phyloP scores from a whole-genome alignment of 2,329 filamentous ascomycete species.

The Cordyceps farinosa region DNA sequence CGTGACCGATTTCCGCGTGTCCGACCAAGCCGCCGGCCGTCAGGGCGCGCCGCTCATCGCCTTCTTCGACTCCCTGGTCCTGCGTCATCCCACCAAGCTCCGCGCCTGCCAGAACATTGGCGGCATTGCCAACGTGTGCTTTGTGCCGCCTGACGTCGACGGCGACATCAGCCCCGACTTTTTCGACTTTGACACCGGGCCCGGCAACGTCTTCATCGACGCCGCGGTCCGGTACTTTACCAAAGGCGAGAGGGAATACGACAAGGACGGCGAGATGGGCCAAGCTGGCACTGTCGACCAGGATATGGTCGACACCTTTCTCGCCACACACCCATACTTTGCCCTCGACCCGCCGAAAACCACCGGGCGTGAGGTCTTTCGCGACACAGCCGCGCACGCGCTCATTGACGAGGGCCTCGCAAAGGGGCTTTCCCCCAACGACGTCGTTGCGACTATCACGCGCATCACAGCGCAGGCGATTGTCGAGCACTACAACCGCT shows the following conservation, averaged over 20 bases:
- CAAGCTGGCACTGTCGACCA: conserved; percentile 47
- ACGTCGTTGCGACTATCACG: conserved; percentile 56
- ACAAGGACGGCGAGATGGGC: conserved; percentile 50
- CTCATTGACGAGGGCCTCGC: conserved; percentile 45
- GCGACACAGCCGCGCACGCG: conserved; percentile 51
- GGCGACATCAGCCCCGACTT: conserved; percentile 25
- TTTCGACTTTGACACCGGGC: conserved; percentile 54
- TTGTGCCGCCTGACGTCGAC: conserved; percentile 48
- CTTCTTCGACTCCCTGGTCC: conserved; percentile 53
- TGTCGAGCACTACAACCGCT: conserved; percentile 45
- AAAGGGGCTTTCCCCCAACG: conserved; percentile 44
- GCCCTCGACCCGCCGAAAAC: conserved; percentile 49
- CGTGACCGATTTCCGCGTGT: conserved; percentile 54
- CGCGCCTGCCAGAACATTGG: conserved; percentile 60
- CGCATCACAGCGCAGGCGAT: conserved; percentile 58
- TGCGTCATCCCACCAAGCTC: conserved; percentile 54
- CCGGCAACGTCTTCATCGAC: conserved; percentile 55
- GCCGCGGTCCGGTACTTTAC: conserved; percentile 53
- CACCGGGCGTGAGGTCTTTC: conserved; percentile 57
- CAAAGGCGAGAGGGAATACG: conserved; percentile 46
- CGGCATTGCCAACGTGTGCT: conserved; percentile 59
- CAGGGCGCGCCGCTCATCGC: conserved; percentile 54
- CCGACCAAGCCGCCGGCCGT: conserved; percentile 50
- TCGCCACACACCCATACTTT: conserved; percentile 47
- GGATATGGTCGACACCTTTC: conserved; percentile 49